phyloP scores from a whole-genome alignment of 371 early-diverging fungal genomes.

The Apophysomyces variabilis region DNA sequence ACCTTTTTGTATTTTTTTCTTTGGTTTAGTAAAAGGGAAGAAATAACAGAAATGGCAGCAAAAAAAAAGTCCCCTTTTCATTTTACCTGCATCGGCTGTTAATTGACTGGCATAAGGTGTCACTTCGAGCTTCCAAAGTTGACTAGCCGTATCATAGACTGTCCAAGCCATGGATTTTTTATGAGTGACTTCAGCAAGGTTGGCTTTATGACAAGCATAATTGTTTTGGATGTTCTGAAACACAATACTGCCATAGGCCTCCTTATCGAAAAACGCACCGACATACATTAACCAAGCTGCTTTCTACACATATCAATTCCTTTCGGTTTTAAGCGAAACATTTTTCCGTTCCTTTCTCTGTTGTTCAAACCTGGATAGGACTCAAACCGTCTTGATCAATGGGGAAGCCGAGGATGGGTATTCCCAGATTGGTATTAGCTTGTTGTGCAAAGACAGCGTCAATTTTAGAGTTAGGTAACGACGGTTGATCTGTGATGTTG shows the following conservation, averaged over 20 bases:
- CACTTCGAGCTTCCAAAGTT: constrained; percentile 16
- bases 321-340: background rate
- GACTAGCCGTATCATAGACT: constrained; percentile 14
- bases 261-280: constrained; percentile 28
- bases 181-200: constrained; percentile 18
- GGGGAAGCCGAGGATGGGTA: constrained; percentile 20
- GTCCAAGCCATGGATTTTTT: constrained; percentile 33
- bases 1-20: background rate
- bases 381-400: constrained; percentile 17
- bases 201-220: constrained; percentile 28
- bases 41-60: background rate
- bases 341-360: background rate
- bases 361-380: constrained; percentile 2
- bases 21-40: too few species aligned
- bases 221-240: constrained; percentile 14
- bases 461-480: background rate
- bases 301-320: constrained; percentile 14
- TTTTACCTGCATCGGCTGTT: constrained; percentile 29
- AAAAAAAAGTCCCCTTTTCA: background rate
- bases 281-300: constrained; percentile 29
- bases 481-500: constrained; percentile 1
- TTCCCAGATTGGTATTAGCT: constrained; percentile 7
- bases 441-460: constrained; percentile 16
- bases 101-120: constrained; percentile 13
- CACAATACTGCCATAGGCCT: constrained; percentile 11